Evolutionary conservation across 441 rosid genomes (phyloP), one percentile per base, ranked within the genome.

Genomic region (Gossypium davidsonii): DNA sequence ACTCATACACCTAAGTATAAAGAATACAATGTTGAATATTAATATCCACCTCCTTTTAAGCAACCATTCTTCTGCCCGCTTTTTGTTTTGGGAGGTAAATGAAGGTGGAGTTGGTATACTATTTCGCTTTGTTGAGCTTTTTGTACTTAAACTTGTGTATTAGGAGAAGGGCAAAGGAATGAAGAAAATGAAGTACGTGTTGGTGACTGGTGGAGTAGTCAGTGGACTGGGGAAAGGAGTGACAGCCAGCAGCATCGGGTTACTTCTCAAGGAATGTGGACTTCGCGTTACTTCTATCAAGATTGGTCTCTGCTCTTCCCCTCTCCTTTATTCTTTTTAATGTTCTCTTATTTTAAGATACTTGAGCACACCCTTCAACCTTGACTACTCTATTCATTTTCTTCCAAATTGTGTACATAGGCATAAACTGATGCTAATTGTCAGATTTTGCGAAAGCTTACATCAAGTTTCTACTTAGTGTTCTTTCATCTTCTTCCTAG

Each of bases 171-270:
- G 34, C 6, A 28, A 31, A 31, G 25, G 0, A 18, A 76, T 55
- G 73, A 66, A 81, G 80, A 89, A 79, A 74, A 93, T 94, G 97
- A 94, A 94, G 88, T 94, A 92, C 78, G 90, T 92, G 20, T 82
- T 94, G 83, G 98, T 94, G 49, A 94, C 97, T 57, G 98, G 98
- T 53, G 98, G 84, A 73, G 98, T 93, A 10, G 97, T 93, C 15
- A 91, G 97, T 77, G 95, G 98, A 3, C 84, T 93, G 65, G 98
- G 98, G 2, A 93, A 93, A 85, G 97, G 98, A 74, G 97, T 93
- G 10, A 93, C 97, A 0, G 97, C 98, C 2, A 93, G 98, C 66
- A 91, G 97, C 77, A 86, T 90, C 71, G 97, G 98, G n/a, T 76
- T 91, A 34, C 87, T 93, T 64, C 98, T 93, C 66, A 84, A 88